A percentile compares a stretch with the other conserved stretches of the same genome.
Evolutionary conservation across 2,329 filamentous ascomycete genomes (phyloP).

Genomic region (Zelopaecilomyces penicillatus): DNA sequence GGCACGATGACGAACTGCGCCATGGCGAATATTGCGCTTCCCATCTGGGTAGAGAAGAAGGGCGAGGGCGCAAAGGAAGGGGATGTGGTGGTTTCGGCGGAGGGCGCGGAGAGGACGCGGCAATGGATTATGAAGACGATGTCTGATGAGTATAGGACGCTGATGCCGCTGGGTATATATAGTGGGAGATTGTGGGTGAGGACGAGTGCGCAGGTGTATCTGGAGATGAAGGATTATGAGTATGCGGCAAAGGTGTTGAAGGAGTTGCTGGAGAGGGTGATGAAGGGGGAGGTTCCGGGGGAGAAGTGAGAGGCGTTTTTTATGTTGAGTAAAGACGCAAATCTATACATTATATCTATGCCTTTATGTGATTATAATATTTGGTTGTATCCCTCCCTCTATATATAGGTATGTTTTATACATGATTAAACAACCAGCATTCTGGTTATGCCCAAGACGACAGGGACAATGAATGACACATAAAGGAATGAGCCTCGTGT

Average conservation of each 20-base stretch:
- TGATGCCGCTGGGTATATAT: conserved; percentile 57
- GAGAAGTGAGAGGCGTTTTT: neutral
- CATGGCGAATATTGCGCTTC: conserved; percentile 67
- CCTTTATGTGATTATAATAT: too few species aligned
- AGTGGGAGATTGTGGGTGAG: conserved; percentile 58
- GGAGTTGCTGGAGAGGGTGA: conserved; percentile 34
- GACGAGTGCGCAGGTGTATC: conserved; percentile 73
- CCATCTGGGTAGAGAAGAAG: conserved; percentile 38
- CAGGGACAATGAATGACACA: too few species aligned
- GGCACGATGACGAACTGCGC: conserved; percentile 56
- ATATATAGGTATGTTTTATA: too few species aligned
- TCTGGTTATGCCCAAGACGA: too few species aligned
- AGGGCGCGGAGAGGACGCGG: conserved; percentile 30
- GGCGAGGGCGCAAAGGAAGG: conserved; percentile 18
- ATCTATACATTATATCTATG: too few species aligned
- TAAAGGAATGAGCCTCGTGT: too few species aligned
- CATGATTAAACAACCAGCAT: too few species aligned
- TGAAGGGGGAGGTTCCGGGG: conserved; percentile 24
- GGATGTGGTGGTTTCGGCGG: conserved; percentile 20
- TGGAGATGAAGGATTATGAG: conserved; percentile 73
- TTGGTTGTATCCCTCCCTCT: too few species aligned
- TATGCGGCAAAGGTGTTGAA: conserved; percentile 55
- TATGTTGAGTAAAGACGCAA: too few species aligned
- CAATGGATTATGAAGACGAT: conserved; percentile 51
- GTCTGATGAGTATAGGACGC: conserved; percentile 58